Base-by-base conservation (phyloP, 208 protist genomes). In the Crithidia brevicula region DNA sequence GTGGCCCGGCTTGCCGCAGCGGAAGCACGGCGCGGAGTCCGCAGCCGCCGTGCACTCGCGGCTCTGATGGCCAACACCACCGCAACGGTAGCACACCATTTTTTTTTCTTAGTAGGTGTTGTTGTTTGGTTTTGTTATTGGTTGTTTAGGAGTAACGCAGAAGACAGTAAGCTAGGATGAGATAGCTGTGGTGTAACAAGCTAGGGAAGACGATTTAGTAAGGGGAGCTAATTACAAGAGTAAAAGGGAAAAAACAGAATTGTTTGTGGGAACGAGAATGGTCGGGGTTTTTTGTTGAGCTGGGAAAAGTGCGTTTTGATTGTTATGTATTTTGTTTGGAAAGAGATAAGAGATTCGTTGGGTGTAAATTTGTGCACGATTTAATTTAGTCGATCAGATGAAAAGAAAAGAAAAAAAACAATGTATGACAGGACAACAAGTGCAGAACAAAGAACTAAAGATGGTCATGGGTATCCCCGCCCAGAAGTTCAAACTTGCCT, bases 41-140 rank as follows among this genome's bases (percentile, higher is more conserved):
- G 67, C 56, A 1, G 76, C 57, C 43, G 76, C 82, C 28, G 76
- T 69, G 83, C 90, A 95, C 69, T 91, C 84, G 64, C 85, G 82
- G 79, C 83, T 92, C 70, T 85, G 79, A 71, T 95, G 90, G 54
- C 82, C 90, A 13, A 88, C 62, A 75, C 74, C 82, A 61, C 90
- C 90, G 75, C 90, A 95, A 65, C 83, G 85, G 59, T 91, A 92
- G 83, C 90, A 95, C n/a, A 93, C 87, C 87, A 93, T 93, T 46
- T 76, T 79, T 5, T 6, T 54, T 50, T 20, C 9, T n/a, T n/a
- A n/a, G n/a, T n/a, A 51, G 46, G 46, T 13, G 15, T 20, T 49
- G 25, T 10, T 38, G 15, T 5, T 67, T 53, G 23, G 20, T 40
- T 30, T 67, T 57, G 30, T 40, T 67, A 25, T 25, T 25, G 43